Evolutionary conservation across 106 monocot genomes (phyloP), one percentile per base, ranked within the genome.

Genomic region (Platanthera guangdongensis): DNA sequence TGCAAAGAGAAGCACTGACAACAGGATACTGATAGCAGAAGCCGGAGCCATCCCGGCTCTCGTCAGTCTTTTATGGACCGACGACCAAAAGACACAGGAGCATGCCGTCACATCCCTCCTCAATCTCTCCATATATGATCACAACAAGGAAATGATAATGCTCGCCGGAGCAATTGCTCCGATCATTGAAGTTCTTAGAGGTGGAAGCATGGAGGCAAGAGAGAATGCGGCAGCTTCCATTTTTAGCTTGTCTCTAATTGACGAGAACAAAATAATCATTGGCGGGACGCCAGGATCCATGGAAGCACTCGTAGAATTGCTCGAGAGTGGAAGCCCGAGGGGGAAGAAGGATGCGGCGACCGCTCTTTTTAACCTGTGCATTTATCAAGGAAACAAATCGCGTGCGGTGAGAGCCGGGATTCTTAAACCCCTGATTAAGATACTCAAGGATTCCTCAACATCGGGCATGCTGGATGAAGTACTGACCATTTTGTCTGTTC

Each of bases 281-380:
- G 97, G 97, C 46, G 81, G 89, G 76, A 83, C 89, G 8, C 83
- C 83, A 9, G 97, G 97, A 74, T 91, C 87, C 4, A 88, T 97
- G 39, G 94, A 91, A 47, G 68, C 84, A 11, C 82, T 97, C 30
- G 89, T 97, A 3, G 94, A 86, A 59, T 84, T 97, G 78, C 89
- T 97, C 2, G 50, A 82, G n/a, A 83, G 22, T 60, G 97, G 97
- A 11, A 94, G 89, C 30, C 7, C 78, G 9, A 89, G 91, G 74
- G 97, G 97, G 8, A 89, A 80, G 70, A 91, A 92, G 48, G 97
- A 94, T 84, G 97, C 97, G 22, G 91, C 97, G 14, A 97, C 97
- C 11, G 97, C 97, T 49, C 77, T 97, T 49, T 97, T 94, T 82
- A 97, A 94, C 78, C 52, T 97, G 62, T 97, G 94, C 81, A 88